Base-by-base conservation (phyloP, 495 filamentous ascomycete species). In the Saxophila tyrrhenica region DNA sequence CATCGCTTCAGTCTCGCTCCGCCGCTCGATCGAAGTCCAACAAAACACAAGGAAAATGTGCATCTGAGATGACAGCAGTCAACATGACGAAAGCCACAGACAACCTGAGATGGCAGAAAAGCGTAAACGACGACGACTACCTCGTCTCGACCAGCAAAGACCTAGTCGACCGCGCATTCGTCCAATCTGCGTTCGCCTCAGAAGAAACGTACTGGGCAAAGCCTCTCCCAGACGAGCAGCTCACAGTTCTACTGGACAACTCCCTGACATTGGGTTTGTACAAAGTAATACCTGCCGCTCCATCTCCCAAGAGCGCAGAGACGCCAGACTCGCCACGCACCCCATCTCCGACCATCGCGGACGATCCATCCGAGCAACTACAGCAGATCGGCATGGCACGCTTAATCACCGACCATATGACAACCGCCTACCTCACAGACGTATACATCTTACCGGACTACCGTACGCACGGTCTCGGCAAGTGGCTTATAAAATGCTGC, bases 391-490 rank as follows among this genome's bases (percentile, higher is more conserved):
- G 82, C 7, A 68, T 86, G 19, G 81, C 76, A 10, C 73, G 83
- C 8, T 62, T 85, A 7, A 64, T 86, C 22, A 88, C 83, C 0
- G 84, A 86, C 58, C 64, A 75, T 56, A 71, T 78, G 11, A 82
- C 81, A 0, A 77, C 83, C 56, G 80, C 73, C n/a, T 87, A 84
- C 59, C 68, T 86, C 21, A 83, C 83, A 10, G 84, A 86, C 52
- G 78, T 88, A 21, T 88, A 80, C 56, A 67, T 87, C 5, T 52
- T 79, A 0, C 62, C 70, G 0, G 70, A 75, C 48, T 71, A 80
- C 48, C 77, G 83, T 51, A 73, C 76, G 0, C 66, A 72, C n/a
- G 83, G 83, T 0, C 69, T 87, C 0, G 83, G 77, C 0, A 68
- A 64, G 10, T 89, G 81, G 81, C 61, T 86, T 53, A 75, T 84